phyloP scores from a whole-genome alignment of 306 rosid genomes.

The Prunus salicina region DNA sequence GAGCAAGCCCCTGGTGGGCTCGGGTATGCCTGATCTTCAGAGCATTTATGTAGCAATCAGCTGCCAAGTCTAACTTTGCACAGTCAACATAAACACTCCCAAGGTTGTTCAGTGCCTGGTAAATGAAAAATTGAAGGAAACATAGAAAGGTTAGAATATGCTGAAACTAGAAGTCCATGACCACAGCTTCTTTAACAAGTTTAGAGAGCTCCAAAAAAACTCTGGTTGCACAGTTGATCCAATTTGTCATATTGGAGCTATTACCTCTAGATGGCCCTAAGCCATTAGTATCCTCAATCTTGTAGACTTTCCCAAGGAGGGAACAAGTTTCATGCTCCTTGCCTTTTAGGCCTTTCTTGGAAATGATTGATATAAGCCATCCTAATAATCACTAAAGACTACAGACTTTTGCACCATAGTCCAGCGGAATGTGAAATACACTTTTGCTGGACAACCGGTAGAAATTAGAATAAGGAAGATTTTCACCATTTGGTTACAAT shows the following conservation, averaged over 20 bases:
- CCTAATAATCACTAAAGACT: neutral
- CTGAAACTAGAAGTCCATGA: neutral
- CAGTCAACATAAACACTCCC: slow-evolving; percentile 90
- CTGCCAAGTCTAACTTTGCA: slow-evolving; percentile 66
- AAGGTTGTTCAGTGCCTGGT: slow-evolving; percentile 87
- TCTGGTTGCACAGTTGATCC: neutral
- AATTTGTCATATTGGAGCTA: neutral
- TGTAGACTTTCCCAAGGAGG: neutral
- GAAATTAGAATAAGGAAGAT: neutral
- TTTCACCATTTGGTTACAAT: slow-evolving; percentile 8
- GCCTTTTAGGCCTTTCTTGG: neutral
- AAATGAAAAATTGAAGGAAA: slow-evolving; percentile 21
- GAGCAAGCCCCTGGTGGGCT: slow-evolving; percentile 95
- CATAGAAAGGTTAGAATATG: slow-evolving; percentile 9
- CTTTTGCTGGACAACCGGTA: neutral
- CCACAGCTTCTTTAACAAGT: neutral
- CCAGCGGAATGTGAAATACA: neutral
- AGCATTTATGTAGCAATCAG: slow-evolving; percentile 87
- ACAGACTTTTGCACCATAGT: neutral
- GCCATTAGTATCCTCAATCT: neutral
- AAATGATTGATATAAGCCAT: neutral
- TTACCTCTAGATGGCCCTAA: neutral
- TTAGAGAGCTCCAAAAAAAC: neutral
- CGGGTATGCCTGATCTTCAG: slow-evolving; percentile 85
- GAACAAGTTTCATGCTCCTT: neutral